Conservation (phyloP, 805 yeast genomes). For the Metschnikowia reukaufii region DNA sequence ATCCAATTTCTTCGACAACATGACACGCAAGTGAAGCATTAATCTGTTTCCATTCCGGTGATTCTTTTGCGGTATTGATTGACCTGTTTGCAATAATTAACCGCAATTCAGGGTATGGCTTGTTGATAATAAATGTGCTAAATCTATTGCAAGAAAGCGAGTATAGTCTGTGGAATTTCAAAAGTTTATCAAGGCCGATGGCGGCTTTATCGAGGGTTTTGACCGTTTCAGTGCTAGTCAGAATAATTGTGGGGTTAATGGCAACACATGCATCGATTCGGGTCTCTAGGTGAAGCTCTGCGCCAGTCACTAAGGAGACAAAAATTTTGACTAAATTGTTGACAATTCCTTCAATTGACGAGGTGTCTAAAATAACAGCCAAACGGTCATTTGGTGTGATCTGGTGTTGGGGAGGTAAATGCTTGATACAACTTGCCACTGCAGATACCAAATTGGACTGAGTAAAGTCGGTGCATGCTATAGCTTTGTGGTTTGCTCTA, state of each 20-base stretch:
- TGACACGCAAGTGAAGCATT: constrained; percentile 51
- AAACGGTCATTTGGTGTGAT: constrained; percentile 27
- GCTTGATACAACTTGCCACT: constrained; percentile 51
- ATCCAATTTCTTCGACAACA: constrained; percentile 50
- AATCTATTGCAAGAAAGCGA: constrained; percentile 53
- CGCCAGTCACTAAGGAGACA: constrained; percentile 38
- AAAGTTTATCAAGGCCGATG: constrained; percentile 21
- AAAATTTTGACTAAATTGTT: constrained; percentile 39
- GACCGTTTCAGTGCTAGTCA: constrained; percentile 14
- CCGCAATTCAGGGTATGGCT: constrained; percentile 31
- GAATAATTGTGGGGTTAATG: constrained; percentile 14
- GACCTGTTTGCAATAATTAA: constrained; percentile 41
- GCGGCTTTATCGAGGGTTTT: constrained; percentile 19
- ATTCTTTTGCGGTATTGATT: constrained; percentile 21
- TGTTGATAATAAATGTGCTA: constrained; percentile 22
- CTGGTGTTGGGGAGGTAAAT: constrained; percentile 43
- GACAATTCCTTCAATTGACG: constrained; percentile 25
- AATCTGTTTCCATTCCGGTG: constrained; percentile 36
- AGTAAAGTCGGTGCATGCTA: constrained; percentile 35
- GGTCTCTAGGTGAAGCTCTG: constrained; percentile 24
- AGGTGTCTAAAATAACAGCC: constrained; percentile 22
- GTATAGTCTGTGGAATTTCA: constrained; percentile 37
- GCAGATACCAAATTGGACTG: constrained; percentile 55
- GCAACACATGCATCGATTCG: constrained; percentile 16
- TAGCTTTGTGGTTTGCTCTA: constrained; percentile 18